Evolutionary conservation across 2,329 filamentous ascomycete species (phyloP), one percentile per base, ranked within the genome.

Genomic region (Sporothrix schenckii): DNA sequence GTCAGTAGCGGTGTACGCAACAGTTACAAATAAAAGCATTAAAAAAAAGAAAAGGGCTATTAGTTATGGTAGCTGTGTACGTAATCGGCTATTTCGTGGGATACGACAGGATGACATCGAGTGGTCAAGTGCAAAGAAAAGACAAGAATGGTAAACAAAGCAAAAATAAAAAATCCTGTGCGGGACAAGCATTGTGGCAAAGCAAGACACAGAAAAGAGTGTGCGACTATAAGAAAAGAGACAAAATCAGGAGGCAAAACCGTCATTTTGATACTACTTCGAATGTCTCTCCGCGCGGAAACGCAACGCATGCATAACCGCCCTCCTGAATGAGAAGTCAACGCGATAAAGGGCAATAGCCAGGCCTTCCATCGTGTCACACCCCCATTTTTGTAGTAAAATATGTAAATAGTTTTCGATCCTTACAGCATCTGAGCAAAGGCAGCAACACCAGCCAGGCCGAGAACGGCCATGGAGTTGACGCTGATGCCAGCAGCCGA

Each of bases 371-470:
- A 39, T 52, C 47, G 24, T 7, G 27, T 44, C 16, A 13, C 39
- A 30, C 39, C 34, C 54, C 47, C 63, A 68, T 66, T 27, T 50
- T 39, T 34, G 34, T 24, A 54, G 70, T 52, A 67, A 72, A 69
- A 73, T 56, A 74, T 70, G 61, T 69, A 72, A 67, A 69, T 69
- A 72, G 70, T 14, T 11, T 41, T 30, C 30, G 24, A 21, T 54
- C 54, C 54, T 85, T 86, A 88, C 79, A 88, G 78, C 76, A 87
- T 79, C 76, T 86, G 83, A 69, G 82, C 81, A 71, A 87, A 69
- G 65, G 78, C 84, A 74, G 72, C 72, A 69, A 74, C 70, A 71
- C 63, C 72, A 19, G 81, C 83, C 68, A 86, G 78, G 70, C 80
- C 82, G 58, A 88, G 77, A 27, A 84, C 75, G 52, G 83, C 79